A percentile compares a stretch with the other conserved stretches of the same genome.
These are phyloP conservation scores for Thalassiosira profunda DNA, from an alignment of 108 stramenopile species.

Conservation along the genomic window DNA sequence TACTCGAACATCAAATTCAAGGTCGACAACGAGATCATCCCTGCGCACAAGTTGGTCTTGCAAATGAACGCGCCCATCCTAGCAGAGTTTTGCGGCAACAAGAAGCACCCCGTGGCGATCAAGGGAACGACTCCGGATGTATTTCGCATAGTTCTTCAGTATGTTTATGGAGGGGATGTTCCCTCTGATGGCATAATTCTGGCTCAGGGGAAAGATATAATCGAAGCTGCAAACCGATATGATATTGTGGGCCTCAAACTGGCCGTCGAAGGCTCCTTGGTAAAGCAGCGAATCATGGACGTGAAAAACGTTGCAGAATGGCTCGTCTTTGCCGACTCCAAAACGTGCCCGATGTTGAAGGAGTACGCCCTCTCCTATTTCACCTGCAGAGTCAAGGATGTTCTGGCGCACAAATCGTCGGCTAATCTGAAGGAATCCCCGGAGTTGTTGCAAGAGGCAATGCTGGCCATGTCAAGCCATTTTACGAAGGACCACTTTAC, in stretches of 20 bases:
- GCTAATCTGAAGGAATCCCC: slow-evolving; percentile 3
- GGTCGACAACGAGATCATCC: no score
- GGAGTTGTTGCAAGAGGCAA: neutral
- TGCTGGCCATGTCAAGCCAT: slow-evolving; percentile 1
- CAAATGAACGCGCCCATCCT: neutral
- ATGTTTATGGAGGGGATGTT: slow-evolving; percentile 3
- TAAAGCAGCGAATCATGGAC: slow-evolving; percentile 1
- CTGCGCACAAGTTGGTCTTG: neutral
- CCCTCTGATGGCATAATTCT: neutral
- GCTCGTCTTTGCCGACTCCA: slow-evolving; percentile 8
- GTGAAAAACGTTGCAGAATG: neutral
- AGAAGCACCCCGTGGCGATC: neutral
- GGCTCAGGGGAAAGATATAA: slow-evolving; percentile 1
- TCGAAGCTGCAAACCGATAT: slow-evolving; percentile 5
- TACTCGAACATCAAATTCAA: no score
- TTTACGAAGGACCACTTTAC: neutral
- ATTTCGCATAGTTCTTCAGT: neutral
- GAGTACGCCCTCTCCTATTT: slow-evolving; percentile 13
- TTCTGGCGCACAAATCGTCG: neutral
- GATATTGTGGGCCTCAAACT: slow-evolving; percentile 9
- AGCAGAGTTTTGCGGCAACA: no score
- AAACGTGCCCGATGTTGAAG: slow-evolving; percentile 5
- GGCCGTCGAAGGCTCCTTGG: slow-evolving; percentile 7
- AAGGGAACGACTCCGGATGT: neutral
- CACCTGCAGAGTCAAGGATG: neutral